A percentile compares a stretch with the other conserved stretches of the same genome.
phyloP scores from a whole-genome alignment of 2,329 filamentous ascomycete genomes.

The Lecanicillium sp. region DNA sequence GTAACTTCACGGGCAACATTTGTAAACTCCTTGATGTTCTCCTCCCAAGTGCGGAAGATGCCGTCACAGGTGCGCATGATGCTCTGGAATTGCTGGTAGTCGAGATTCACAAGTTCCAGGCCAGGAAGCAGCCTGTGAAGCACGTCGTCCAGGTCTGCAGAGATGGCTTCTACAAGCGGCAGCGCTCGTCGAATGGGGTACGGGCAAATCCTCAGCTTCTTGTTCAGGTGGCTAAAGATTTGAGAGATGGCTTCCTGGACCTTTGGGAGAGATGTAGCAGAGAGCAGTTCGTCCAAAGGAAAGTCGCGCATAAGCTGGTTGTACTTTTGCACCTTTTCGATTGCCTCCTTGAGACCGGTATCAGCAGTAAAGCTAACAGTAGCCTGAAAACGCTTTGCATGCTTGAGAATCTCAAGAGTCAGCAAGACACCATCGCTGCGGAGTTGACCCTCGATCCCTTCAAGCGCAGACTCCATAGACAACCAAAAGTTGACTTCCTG shows the following conservation, averaged over 20 bases:
- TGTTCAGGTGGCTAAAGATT: constrained; percentile 93
- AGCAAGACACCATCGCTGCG: constrained; percentile 80
- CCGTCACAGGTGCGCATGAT: constrained; percentile 77
- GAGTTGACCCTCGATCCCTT: constrained; percentile 84
- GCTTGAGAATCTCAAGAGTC: constrained; percentile 89
- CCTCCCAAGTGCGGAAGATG: constrained; percentile 91
- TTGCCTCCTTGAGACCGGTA: constrained; percentile 90
- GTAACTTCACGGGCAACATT: constrained; percentile 95
- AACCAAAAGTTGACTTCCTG: constrained; percentile 99
- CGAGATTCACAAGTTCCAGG: constrained; percentile 80
- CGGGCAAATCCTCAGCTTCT: constrained; percentile 91
- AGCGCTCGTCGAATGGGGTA: constrained; percentile 90
- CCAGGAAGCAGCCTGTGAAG: constrained; percentile 82
- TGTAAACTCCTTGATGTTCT: constrained; percentile 94
- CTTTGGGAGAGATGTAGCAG: constrained; percentile 81
- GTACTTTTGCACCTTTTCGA: constrained; percentile 95
- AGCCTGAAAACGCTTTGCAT: constrained; percentile 96
- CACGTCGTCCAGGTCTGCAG: constrained; percentile 79
- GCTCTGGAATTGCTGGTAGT: constrained; percentile 80
- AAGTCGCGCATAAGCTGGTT: constrained; percentile 99
- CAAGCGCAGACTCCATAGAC: constrained; percentile 88
- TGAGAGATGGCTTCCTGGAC: constrained; percentile 80
- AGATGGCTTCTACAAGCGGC: constrained; percentile 94
- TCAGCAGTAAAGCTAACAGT: constrained; percentile 95
- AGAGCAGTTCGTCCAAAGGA: constrained; percentile 86